Conservation (phyloP, 2,329 filamentous ascomycete genomes). For the Xylaria hypoxylon region DNA sequence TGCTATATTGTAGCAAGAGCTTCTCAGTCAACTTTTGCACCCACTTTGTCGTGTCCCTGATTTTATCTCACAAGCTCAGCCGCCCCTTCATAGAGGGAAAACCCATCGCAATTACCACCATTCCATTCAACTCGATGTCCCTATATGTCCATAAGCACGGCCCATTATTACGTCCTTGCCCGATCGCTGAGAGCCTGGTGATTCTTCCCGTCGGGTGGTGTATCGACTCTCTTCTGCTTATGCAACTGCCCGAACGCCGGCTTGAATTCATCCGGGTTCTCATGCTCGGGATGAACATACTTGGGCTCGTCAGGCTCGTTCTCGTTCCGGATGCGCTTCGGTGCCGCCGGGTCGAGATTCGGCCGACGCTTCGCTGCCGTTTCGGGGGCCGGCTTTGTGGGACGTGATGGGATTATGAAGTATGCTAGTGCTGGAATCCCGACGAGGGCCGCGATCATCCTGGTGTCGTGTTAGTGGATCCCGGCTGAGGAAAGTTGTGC, state of each 20-base stretch:
- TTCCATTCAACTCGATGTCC: neutral
- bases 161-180: slow-evolving; percentile 17
- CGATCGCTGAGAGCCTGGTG: slow-evolving; percentile 36
- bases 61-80: too few relatives aligned
- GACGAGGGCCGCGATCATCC: slow-evolving; percentile 34
- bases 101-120: neutral
- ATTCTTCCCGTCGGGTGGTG: slow-evolving; percentile 37
- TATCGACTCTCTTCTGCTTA: slow-evolving; percentile 38
- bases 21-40: too few relatives aligned
- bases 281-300: slow-evolving; percentile 39
- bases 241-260: slow-evolving; percentile 37
- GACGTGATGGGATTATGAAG: slow-evolving; percentile 28
- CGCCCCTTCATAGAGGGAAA: too few relatives aligned
- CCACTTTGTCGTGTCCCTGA: too few relatives aligned
- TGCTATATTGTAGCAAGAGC: too few relatives aligned
- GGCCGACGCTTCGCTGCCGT: too few relatives aligned
- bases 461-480: slow-evolving; percentile 7
- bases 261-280: slow-evolving; percentile 38
- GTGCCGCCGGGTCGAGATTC: slow-evolving; percentile 34
- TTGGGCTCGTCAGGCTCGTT: slow-evolving; percentile 13
- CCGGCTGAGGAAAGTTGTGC: too few relatives aligned
- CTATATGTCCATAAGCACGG: neutral
- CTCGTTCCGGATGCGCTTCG: slow-evolving; percentile 19
- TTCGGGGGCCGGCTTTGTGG: too few relatives aligned
- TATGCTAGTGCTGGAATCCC: slow-evolving; percentile 35